Conservation (phyloP, 345 rosid genomes). For the Toxicodendron radicans region DNA sequence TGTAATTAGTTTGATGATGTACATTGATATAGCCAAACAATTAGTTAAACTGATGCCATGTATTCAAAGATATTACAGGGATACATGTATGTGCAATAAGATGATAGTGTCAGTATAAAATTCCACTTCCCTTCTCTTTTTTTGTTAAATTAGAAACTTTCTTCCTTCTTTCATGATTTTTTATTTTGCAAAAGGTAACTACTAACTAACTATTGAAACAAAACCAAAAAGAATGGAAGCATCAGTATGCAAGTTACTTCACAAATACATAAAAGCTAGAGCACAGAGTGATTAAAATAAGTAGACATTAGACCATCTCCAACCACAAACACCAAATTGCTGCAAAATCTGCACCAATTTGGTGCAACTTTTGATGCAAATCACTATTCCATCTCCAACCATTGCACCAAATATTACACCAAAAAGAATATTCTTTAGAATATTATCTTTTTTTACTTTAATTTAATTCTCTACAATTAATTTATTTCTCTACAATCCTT, state of each 20-base stretch:
- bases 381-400: no score
- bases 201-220: not conserved
- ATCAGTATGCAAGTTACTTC: not conserved
- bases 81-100: not conserved
- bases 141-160: not conserved
- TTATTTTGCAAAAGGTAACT: not conserved
- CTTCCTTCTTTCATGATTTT: not conserved
- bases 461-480: no score
- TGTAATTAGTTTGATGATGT: not conserved
- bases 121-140: not conserved
- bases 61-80: not conserved
- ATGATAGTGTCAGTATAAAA: not conserved
- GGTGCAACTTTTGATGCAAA: no score
- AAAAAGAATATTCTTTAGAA: no score
- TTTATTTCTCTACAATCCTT: no score
- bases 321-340: no score
- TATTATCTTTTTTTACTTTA: no score
- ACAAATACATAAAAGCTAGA: not conserved
- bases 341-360: no score
- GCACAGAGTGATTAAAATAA: not conserved
- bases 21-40: not conserved
- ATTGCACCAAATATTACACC: no score
- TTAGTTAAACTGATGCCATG: not conserved
- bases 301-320: no score
- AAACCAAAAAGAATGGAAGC: not conserved